Evolutionary conservation across 768 basidiomycete genomes (phyloP).

Genomic region (Calocybe indica): DNA sequence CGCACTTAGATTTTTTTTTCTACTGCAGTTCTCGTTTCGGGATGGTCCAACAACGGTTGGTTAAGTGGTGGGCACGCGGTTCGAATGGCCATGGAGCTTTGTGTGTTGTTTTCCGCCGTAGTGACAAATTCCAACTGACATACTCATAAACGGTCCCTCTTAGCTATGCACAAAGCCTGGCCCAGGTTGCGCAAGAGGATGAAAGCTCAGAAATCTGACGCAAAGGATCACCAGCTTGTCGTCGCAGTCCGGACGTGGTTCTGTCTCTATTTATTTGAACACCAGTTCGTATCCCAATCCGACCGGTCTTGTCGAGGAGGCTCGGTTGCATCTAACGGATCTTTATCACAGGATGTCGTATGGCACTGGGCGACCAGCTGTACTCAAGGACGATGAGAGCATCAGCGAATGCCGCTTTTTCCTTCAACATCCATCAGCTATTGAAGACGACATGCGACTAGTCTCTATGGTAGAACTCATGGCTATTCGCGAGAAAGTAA

Average conservation of each 20-base stretch:
- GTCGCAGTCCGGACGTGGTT: constrained; percentile 88
- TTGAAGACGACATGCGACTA: constrained; percentile 91
- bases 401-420: constrained; percentile 77
- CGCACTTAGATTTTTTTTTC: constrained; percentile 3
- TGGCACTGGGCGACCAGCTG: constrained; percentile 89
- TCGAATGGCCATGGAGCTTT: constrained; percentile 92
- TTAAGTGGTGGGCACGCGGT: constrained; percentile 94
- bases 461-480: constrained; percentile 94
- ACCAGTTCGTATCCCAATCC: constrained; percentile 58
- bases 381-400: constrained; percentile 89
- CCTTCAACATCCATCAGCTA: constrained; percentile 80
- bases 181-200: constrained; percentile 75
- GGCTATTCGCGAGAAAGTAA: constrained; percentile 80
- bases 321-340: background rate
- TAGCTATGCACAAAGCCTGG: constrained; percentile 92
- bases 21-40: constrained; percentile 73
- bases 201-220: constrained; percentile 54
- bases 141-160: background rate
- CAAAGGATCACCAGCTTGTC: constrained; percentile 73
- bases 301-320: background rate
- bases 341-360: constrained; percentile 69
- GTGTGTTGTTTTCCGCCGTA: constrained; percentile 34
- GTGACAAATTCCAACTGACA: background rate
- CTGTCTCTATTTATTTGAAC: constrained; percentile 89
- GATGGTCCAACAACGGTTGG: constrained; percentile 97